Evolutionary conservation across 139 green algal species (phyloP).

Genomic region (Chlamydomonas asymmetrica): DNA sequence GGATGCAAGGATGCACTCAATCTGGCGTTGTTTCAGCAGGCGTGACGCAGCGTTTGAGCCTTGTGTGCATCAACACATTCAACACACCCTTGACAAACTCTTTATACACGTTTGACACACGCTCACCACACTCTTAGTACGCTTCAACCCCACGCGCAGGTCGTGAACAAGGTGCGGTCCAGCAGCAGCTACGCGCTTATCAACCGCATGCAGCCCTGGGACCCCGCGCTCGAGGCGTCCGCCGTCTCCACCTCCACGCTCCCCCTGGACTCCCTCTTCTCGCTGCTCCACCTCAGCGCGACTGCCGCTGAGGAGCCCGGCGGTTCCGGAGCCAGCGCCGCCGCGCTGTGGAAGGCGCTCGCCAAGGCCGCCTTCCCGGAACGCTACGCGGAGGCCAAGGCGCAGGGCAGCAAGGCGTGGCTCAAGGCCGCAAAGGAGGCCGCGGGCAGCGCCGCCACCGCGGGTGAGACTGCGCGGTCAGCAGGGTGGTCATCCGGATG

Average conservation of each 20-base stretch:
- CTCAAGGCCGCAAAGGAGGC: constrained; percentile 1
- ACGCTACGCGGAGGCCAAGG: neutral
- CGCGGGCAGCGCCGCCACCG: too few relatives aligned
- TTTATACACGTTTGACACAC: too few relatives aligned
- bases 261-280: neutral
- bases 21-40: too few relatives aligned
- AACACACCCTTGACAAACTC: too few relatives aligned
- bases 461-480: too few relatives aligned
- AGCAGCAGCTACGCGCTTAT: constrained; percentile 21
- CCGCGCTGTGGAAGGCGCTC: neutral
- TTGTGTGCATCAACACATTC: too few relatives aligned
- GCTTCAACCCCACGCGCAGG: neutral
- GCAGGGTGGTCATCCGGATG: too few relatives aligned
- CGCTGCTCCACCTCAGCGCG: constrained; percentile 1
- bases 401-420: neutral
- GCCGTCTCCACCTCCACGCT: neutral
- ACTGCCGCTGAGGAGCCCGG: neutral
- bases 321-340: neutral
- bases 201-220: constrained; percentile 6
- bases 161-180: constrained; percentile 11
- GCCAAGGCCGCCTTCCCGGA: constrained; percentile 22
- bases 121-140: too few relatives aligned
- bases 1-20: too few relatives aligned
- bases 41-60: too few relatives aligned
- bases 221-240: neutral